Conservation (phyloP, 805 yeast species). For the Kluyveromyces wickerhamii region DNA sequence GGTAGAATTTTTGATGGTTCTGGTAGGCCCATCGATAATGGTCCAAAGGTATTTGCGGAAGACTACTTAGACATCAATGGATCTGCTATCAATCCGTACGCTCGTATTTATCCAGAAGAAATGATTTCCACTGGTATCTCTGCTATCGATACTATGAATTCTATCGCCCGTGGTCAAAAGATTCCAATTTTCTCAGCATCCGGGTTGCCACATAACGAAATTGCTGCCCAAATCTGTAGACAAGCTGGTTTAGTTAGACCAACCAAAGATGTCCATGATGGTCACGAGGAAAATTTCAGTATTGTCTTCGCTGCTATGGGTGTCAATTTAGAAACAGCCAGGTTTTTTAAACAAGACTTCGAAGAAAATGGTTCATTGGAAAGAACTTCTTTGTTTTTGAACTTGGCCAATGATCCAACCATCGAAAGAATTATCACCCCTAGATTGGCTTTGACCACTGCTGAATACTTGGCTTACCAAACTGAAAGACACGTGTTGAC, state of each 20-base stretch:
- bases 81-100: slow-evolving; percentile 95
- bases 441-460: slow-evolving; percentile 96
- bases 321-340: slow-evolving; percentile 95
- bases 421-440: slow-evolving; percentile 99
- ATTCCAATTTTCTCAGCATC: slow-evolving; percentile 98
- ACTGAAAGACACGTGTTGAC: slow-evolving; percentile 99
- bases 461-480: slow-evolving; percentile 97
- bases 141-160: slow-evolving; percentile 98
- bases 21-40: slow-evolving; percentile 96
- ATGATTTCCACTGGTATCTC: slow-evolving; percentile 99
- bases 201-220: slow-evolving; percentile 98
- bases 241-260: slow-evolving; percentile 99
- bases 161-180: slow-evolving; percentile 99
- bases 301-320: slow-evolving; percentile 99
- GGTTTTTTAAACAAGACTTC: slow-evolving; percentile 98
- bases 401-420: slow-evolving; percentile 98
- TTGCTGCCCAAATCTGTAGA: slow-evolving; percentile 99
- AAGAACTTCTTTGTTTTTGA: slow-evolving; percentile 92
- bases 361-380: slow-evolving; percentile 98
- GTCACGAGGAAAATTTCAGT: slow-evolving; percentile 98
- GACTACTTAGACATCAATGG: slow-evolving; percentile 98
- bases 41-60: slow-evolving; percentile 97
- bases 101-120: slow-evolving; percentile 98
- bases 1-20: slow-evolving; percentile 99
- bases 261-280: slow-evolving; percentile 98